These are phyloP conservation scores for Ustilago curta DNA, from an alignment of 1,284 basidiomycete species.

Conservation along the genomic window DNA sequence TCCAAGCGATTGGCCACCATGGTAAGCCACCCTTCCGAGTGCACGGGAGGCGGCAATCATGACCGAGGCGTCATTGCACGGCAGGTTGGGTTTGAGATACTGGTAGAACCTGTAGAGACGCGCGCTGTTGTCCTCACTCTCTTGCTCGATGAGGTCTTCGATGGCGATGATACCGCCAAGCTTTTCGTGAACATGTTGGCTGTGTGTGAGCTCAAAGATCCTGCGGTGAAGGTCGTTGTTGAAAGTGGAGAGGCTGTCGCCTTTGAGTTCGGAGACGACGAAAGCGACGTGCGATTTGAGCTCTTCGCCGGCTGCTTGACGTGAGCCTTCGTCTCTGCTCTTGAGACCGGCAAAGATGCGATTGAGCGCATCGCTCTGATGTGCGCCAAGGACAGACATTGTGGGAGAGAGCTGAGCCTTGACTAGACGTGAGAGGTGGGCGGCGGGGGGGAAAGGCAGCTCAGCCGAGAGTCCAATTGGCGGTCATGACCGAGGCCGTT, in stretches of 20 bases:
- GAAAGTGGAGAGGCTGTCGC: conserved; percentile 62
- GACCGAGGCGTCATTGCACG: conserved; percentile 84
- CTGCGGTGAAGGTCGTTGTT: conserved; percentile 76
- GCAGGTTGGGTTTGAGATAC: conserved; percentile 86
- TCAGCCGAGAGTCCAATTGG: conserved; percentile 20
- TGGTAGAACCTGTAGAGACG: conserved; percentile 88
- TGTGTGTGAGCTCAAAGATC: conserved; percentile 85
- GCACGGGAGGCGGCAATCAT: conserved; percentile 90
- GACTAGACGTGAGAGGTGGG: neutral
- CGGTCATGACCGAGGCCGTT: conserved; percentile 21
- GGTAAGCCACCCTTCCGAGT: conserved; percentile 82
- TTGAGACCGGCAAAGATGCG: conserved; percentile 64
- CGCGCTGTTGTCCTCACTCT: conserved; percentile 71
- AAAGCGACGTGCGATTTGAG: conserved; percentile 60
- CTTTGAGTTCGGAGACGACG: conserved; percentile 62
- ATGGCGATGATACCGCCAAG: conserved; percentile 85
- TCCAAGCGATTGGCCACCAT: conserved; percentile 83
- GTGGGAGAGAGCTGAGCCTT: neutral
- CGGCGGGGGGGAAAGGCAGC: conserved; percentile 11
- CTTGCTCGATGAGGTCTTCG: conserved; percentile 67
- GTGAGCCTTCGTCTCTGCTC: conserved; percentile 55
- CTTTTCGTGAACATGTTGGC: conserved; percentile 79
- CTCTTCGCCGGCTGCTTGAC: conserved; percentile 60
- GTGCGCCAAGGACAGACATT: conserved; percentile 44
- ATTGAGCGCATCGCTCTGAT: conserved; percentile 61